Percentiles rank a stretch among this genome's conserved stretches.
These are phyloP conservation scores for Trametes gibbosa DNA, from an alignment of 768 basidiomycete genomes.

Conservation along the genomic window DNA sequence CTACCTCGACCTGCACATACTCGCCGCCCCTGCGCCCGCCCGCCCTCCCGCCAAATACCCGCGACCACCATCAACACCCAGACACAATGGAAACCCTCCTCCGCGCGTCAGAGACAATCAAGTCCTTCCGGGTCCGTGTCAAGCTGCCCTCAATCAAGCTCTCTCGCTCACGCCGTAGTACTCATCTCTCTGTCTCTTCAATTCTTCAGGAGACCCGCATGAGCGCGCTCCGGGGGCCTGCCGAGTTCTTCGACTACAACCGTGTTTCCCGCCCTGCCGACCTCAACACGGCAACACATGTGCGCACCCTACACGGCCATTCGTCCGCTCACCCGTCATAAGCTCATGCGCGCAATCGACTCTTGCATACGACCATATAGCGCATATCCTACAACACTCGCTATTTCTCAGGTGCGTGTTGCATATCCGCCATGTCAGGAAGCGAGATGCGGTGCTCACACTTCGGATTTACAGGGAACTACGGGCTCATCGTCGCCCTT, in stretches of 20 bases:
- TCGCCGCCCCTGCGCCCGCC: slow-evolving; percentile 2
- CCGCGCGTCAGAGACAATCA: slow-evolving; percentile 66
- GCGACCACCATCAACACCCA: background rate
- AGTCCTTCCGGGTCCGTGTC: slow-evolving; percentile 61
- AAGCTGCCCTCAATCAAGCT: background rate
- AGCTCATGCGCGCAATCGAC: background rate
- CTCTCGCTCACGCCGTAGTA: slow-evolving; percentile 4
- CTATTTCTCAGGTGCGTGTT: slow-evolving; percentile 67
- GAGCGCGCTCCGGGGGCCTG: slow-evolving; percentile 66
- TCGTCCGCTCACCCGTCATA: background rate
- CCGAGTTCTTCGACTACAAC: slow-evolving; percentile 83
- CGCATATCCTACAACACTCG: slow-evolving; percentile 94
- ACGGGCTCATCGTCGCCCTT: slow-evolving; percentile 70
- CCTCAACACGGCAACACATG: slow-evolving; percentile 73
- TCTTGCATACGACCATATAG: slow-evolving; percentile 36
- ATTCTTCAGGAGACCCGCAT: slow-evolving; percentile 68
- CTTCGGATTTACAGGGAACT: slow-evolving; percentile 62
- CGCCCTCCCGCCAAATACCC: background rate
- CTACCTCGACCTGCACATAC: slow-evolving; percentile 3
- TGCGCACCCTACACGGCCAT: slow-evolving; percentile 34
- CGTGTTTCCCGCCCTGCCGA: slow-evolving; percentile 84
- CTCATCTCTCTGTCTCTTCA: background rate
- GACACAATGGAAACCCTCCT: slow-evolving; percentile 60
- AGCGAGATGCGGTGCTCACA: background rate
- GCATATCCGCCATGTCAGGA: background rate